phyloP scores from a whole-genome alignment of 139 green algal genomes.

The Microglena sp. region DNA sequence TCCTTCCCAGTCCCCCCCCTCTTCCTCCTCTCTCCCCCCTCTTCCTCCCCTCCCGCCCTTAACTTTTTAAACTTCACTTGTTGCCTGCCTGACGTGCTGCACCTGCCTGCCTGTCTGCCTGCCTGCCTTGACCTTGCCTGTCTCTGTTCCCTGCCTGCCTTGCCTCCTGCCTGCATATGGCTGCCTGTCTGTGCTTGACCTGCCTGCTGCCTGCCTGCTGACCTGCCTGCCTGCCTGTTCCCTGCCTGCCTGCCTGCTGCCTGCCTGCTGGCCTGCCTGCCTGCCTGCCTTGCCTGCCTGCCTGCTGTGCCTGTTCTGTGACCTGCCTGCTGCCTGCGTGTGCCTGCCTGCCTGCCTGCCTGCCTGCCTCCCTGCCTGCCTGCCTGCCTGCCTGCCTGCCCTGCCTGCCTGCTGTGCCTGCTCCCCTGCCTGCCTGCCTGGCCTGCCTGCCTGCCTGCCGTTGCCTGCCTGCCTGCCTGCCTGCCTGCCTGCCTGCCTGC shows the following conservation, averaged over 20 bases:
- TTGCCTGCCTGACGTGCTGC: conserved; percentile 1
- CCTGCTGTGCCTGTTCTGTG: not conserved
- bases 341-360: conserved; percentile 7
- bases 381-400: not conserved
- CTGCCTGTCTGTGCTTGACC: no score
- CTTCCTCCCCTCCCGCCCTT: not conserved
- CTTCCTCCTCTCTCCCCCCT: no score
- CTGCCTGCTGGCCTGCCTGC: not conserved
- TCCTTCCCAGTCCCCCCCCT: no score
- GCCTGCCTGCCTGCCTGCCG: not conserved
- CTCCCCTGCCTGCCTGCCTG: not conserved
- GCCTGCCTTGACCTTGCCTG: no score
- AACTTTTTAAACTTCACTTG: not conserved
- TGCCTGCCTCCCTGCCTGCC: not conserved
- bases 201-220: no score
- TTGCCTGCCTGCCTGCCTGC: not conserved
- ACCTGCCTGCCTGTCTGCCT: not conserved
- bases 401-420: not conserved
- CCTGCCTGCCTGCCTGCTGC: no score
- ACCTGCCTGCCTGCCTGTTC: no score
- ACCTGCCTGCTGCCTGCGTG: not conserved
- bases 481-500: not conserved
- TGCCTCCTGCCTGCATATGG: no score
- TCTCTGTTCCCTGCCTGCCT: no score
- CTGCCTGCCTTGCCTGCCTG: conserved; percentile 8